phyloP scores from a whole-genome alignment of 2,329 filamentous ascomycete genomes.

The Colletotrichum sojae region DNA sequence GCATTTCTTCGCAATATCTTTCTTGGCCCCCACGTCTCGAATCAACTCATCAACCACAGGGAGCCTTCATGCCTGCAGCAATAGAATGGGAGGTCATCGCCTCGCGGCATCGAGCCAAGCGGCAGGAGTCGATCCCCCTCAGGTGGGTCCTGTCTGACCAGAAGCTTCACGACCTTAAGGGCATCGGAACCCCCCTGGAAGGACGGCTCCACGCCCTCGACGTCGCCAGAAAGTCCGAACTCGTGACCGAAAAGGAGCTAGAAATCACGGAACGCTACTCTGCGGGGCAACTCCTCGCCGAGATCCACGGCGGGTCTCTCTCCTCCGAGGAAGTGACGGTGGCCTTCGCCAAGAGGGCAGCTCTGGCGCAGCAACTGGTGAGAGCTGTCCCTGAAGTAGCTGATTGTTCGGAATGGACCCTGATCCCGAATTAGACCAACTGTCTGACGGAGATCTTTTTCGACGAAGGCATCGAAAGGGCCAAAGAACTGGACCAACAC shows the following conservation, averaged over 20 bases:
- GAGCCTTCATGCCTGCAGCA: slow-evolving; percentile 8
- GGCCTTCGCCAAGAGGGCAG: slow-evolving; percentile 48
- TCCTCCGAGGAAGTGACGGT: slow-evolving; percentile 45
- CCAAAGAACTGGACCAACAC: slow-evolving; percentile 61
- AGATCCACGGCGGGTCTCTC: slow-evolving; percentile 39
- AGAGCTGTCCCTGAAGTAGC: neutral
- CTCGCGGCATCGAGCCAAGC: slow-evolving; percentile 33
- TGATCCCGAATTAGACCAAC: slow-evolving; percentile 46
- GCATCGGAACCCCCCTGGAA: slow-evolving; percentile 25
- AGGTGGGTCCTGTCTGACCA: slow-evolving; percentile 34
- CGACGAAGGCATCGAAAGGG: slow-evolving; percentile 59
- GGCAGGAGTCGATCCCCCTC: slow-evolving; percentile 34
- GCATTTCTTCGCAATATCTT: neutral
- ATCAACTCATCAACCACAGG: neutral
- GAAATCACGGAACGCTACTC: slow-evolving; percentile 43
- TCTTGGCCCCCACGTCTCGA: neutral
- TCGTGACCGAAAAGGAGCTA: slow-evolving; percentile 43
- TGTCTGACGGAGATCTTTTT: slow-evolving; percentile 66
- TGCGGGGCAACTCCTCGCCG: slow-evolving; percentile 38
- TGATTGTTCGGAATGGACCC: no score
- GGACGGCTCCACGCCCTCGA: slow-evolving; percentile 37
- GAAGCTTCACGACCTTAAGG: slow-evolving; percentile 22
- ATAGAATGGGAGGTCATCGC: slow-evolving; percentile 35
- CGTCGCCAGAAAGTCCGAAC: slow-evolving; percentile 19
- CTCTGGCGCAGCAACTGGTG: slow-evolving; percentile 47